phyloP scores from a whole-genome alignment of 768 basidiomycete genomes.

The Suillus hirtellus region DNA sequence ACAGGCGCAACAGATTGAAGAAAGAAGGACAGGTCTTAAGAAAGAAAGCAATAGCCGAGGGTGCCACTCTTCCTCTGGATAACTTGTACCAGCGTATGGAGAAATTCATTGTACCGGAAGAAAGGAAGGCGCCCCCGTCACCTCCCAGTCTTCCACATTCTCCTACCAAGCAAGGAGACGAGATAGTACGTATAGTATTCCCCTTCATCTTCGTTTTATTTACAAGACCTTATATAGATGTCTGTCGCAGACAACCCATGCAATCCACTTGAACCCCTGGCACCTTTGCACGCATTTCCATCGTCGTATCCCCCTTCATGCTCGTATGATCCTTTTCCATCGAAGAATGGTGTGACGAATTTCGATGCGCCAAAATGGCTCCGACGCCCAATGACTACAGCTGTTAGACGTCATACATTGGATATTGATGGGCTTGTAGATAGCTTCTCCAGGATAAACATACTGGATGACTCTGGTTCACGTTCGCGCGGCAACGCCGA shows the following conservation, averaged over 20 bases:
- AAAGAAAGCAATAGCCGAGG: constrained; percentile 20
- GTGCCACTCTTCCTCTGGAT: constrained; percentile 25
- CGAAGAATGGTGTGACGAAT: constrained; percentile 4
- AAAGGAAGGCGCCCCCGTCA: constrained; percentile 9
- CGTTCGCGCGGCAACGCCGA: not conserved
- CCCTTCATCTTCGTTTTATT: not conserved
- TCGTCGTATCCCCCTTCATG: constrained; percentile 19
- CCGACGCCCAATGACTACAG: constrained; percentile 1
- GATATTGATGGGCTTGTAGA: constrained; percentile 13
- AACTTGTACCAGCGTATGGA: constrained; percentile 29
- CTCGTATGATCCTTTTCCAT: constrained; percentile 21
- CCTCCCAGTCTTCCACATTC: constrained; percentile 10
- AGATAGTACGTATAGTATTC: constrained; percentile 9
- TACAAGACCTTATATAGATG: not conserved
- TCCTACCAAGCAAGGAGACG: constrained; percentile 16
- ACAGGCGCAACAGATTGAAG: constrained; percentile 37
- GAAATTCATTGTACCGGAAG: constrained; percentile 24
- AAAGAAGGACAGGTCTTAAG: constrained; percentile 35
- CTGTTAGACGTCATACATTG: not conserved
- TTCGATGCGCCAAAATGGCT: constrained; percentile 15
- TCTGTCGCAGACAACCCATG: not conserved
- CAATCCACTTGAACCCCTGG: constrained; percentile 14
- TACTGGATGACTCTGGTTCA: constrained; percentile 13
- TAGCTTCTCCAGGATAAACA: constrained; percentile 14
- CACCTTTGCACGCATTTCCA: constrained; percentile 28